Conservation (phyloP, 2,329 filamentous ascomycete genomes). For the Xylariaceae sp. region DNA sequence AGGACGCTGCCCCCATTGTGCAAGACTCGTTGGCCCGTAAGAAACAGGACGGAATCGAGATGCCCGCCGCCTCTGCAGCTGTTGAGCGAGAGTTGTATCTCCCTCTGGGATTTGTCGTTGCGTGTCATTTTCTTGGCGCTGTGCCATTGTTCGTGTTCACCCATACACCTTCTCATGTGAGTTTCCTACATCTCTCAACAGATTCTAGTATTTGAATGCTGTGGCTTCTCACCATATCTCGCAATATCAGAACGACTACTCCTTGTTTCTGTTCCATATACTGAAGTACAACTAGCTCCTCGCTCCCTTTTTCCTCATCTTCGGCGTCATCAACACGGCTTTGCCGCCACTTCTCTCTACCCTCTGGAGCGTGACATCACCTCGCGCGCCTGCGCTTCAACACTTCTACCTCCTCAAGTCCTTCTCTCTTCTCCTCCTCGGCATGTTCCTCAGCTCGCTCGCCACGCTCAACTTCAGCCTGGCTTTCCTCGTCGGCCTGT, state of each 20-base stretch:
- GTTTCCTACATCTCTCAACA: constrained; percentile 25
- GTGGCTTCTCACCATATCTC: not conserved
- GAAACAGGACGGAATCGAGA: constrained; percentile 21
- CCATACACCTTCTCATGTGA: constrained; percentile 61
- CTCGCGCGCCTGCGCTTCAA: constrained; percentile 51
- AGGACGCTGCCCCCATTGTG: not conserved
- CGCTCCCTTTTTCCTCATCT: constrained; percentile 53
- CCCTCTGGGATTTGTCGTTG: constrained; percentile 68
- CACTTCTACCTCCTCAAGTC: constrained; percentile 79
- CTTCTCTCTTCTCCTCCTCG: constrained; percentile 87
- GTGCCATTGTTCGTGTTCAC: constrained; percentile 87
- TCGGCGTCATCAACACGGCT: constrained; percentile 50
- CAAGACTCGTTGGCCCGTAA: constrained; percentile 17
- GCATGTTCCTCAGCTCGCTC: constrained; percentile 86
- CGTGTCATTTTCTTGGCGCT: constrained; percentile 71
- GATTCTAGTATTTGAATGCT: not conserved
- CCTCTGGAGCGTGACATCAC: constrained; percentile 42
- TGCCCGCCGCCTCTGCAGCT: constrained; percentile 17
- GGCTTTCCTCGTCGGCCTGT: constrained; percentile 76
- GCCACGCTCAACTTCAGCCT: constrained; percentile 96
- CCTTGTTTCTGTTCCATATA: not conserved
- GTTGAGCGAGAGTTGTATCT: constrained; percentile 65
- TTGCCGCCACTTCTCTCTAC: constrained; percentile 56
- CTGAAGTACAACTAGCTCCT: constrained; percentile 47
- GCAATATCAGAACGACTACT: not conserved